phyloP scores from a whole-genome alignment of 371 early-diverging fungal genomes.

The Mortierella sp. region DNA sequence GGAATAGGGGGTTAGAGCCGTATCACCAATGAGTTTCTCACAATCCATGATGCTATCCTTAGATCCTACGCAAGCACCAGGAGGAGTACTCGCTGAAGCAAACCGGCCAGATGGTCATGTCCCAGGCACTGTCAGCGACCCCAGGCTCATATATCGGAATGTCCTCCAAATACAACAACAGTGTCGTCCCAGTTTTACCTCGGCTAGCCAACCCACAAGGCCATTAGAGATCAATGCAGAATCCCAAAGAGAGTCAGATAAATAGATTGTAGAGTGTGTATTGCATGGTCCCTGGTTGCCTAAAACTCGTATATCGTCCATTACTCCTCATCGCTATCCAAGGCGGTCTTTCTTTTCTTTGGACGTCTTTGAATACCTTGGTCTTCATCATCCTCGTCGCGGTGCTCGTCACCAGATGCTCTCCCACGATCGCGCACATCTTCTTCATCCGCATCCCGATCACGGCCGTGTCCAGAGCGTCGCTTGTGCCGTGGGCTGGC shows the following conservation, averaged over 20 bases:
- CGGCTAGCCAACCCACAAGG: slow-evolving; percentile 26
- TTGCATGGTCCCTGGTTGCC: no score
- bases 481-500: slow-evolving; percentile 30
- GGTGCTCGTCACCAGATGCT: slow-evolving; percentile 30
- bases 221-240: neutral
- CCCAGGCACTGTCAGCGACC: slow-evolving; percentile 28
- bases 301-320: no score
- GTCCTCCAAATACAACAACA: slow-evolving; percentile 40
- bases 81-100: slow-evolving; percentile 47
- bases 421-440: slow-evolving; percentile 9
- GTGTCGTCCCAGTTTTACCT: slow-evolving; percentile 38
- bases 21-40: neutral
- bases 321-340: slow-evolving; percentile 53
- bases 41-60: neutral
- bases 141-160: slow-evolving; percentile 42
- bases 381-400: slow-evolving; percentile 50
- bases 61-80: slow-evolving; percentile 50
- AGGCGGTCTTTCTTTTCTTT: slow-evolving; percentile 52
- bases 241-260: no score
- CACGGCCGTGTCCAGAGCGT: slow-evolving; percentile 12
- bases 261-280: no score
- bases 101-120: slow-evolving; percentile 16
- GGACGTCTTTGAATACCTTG: slow-evolving; percentile 47
- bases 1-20: neutral
- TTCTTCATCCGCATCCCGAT: slow-evolving; percentile 20